phyloP scores from a whole-genome alignment of 306 rosid species.

The Cicer bijugum region DNA sequence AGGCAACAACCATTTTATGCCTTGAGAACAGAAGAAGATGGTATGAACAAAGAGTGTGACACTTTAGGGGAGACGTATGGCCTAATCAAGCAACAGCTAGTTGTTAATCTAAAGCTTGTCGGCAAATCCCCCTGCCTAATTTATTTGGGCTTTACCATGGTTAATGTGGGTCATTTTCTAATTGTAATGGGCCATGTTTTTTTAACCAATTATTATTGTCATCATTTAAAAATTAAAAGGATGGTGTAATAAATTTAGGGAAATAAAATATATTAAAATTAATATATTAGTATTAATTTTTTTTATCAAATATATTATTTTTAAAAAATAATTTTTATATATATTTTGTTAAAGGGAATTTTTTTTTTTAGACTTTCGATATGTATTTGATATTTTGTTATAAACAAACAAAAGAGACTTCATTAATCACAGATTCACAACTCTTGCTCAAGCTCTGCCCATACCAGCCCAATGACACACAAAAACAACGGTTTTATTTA shows the following conservation, averaged over 20 bases:
- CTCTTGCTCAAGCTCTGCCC: no score
- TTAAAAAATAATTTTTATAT: no score
- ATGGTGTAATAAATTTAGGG: background rate
- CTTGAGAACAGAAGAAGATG: slow-evolving; percentile 44
- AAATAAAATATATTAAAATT: no score
- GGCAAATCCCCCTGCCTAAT: slow-evolving; percentile 51
- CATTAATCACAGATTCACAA: no score
- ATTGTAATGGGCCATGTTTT: slow-evolving; percentile 30
- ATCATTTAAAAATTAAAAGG: background rate
- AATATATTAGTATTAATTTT: no score
- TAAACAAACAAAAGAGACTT: no score
- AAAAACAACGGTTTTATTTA: no score
- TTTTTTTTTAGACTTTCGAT: no score
- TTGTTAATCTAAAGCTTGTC: slow-evolving; percentile 51
- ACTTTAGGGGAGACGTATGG: slow-evolving; percentile 35
- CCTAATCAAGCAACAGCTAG: slow-evolving; percentile 47
- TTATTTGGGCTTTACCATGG: slow-evolving; percentile 42
- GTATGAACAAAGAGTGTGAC: slow-evolving; percentile 31
- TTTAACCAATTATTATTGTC: background rate
- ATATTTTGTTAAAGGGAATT: no score
- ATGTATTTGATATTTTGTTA: no score
- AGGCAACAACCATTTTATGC: slow-evolving; percentile 54
- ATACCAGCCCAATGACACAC: no score
- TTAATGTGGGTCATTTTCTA: slow-evolving; percentile 43
- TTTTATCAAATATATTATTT: no score